Conservation (phyloP, 2,329 filamentous ascomycete genomes). For the Pseudogymnoascus sp. region DNA sequence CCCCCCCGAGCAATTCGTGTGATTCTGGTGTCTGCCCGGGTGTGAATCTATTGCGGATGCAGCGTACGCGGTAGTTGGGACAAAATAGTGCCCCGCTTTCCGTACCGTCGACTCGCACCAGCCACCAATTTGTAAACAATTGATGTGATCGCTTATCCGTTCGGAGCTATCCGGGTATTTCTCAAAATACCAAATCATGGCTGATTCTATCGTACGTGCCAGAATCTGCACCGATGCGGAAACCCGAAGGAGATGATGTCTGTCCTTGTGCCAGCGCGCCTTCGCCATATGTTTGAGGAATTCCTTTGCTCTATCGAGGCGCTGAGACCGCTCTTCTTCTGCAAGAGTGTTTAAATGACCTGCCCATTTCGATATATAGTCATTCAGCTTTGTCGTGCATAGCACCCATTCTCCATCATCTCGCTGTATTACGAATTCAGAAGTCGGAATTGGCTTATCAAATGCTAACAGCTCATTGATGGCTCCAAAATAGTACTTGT, state of each 20-base stretch:
- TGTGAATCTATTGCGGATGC: not conserved
- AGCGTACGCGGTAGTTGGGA: not conserved
- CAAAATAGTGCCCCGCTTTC: not conserved
- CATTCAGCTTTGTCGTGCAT: not conserved
- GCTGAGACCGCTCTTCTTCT: not conserved
- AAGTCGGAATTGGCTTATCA: constrained; percentile 2
- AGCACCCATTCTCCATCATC: not conserved
- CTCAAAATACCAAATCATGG: not conserved
- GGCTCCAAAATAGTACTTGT: constrained; percentile 5
- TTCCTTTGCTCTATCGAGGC: not conserved
- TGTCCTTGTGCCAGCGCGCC: not conserved
- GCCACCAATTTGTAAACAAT: not conserved
- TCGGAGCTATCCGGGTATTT: too few relatives aligned
- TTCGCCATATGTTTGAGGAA: not conserved
- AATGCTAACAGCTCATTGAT: not conserved
- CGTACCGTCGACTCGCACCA: not conserved
- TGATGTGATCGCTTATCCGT: not conserved
- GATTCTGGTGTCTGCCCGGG: not conserved
- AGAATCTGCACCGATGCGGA: not conserved
- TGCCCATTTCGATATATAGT: not conserved
- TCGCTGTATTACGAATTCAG: not conserved
- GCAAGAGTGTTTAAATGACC: not conserved
- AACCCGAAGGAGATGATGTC: not conserved
- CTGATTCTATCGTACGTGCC: constrained; percentile 2
- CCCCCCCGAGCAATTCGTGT: not conserved